Base-by-base conservation (phyloP, 1,284 basidiomycete species). In the Leccinum solheimii region DNA sequence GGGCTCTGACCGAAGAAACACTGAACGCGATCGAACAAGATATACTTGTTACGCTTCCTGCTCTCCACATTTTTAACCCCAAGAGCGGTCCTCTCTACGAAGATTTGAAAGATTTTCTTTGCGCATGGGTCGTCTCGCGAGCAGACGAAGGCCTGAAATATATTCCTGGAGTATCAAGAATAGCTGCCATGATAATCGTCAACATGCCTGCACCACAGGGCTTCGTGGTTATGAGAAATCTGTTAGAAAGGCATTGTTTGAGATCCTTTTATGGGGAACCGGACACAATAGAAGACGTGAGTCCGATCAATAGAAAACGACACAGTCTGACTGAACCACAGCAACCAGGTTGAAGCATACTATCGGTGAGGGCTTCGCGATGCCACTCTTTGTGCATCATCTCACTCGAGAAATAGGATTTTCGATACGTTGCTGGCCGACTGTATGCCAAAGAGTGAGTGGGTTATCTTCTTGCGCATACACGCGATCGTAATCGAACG, bases 351-450 rank as follows among this genome's bases (percentile, higher is more conserved):
- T 59, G 91, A 93, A 75, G 91, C 90, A 13, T 93, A 93, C 69
- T 88, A 88, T 69, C 77, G 82, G 82, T 83, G 67, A 67, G 68
- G 21, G 23, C 56, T 55, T 48, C n/a, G 16, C 55, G 32, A 48
- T 60, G 21, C 3, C 32, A 49, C 5, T 53, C 23, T 56, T 14
- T 38, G 23, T 36, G 32, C 40, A 21, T 49, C 43, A 59, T 67
- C 66, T 71, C 60, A 73, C 65, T 63, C 40, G 52, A 58, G 57
- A 45, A 50, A 65, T 55, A 94, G 95, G 67, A 95, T 97, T 69
- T 96, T 97, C 68, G 95, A 97, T 69, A 96, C 94, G 0, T 77
- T 97, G 11, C 80, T 97, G 27, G 94, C 94, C 26, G 95, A 97
- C 73, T 87, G 90, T 50, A 96, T 98, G 89, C 97, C 97, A 0